These are phyloP conservation scores for Flammula alnicola DNA, from an alignment of 1,284 basidiomycete genomes.

Conservation along the genomic window DNA sequence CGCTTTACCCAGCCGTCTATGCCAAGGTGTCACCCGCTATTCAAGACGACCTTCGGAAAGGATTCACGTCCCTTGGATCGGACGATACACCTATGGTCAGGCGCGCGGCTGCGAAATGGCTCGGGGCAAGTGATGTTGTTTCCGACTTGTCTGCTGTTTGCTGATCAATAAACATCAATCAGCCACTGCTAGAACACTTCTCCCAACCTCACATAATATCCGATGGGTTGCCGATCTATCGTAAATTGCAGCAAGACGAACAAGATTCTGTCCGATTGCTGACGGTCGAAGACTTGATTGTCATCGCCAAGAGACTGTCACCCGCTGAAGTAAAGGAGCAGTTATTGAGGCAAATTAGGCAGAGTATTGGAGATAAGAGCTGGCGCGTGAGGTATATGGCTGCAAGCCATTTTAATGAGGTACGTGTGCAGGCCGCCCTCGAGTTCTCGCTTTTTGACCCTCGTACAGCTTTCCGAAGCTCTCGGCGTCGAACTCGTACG, in stretches of 20 bases:
- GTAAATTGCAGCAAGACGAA: constrained; percentile 94
- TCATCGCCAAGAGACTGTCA: constrained; percentile 85
- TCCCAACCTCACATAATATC: constrained; percentile 81
- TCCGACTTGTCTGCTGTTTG: neutral
- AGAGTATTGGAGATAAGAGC: constrained; percentile 93
- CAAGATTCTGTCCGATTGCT: constrained; percentile 97
- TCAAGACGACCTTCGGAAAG: constrained; percentile 91
- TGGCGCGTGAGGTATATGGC: constrained; percentile 99
- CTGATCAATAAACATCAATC: constrained; percentile 12
- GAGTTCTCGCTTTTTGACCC: constrained; percentile 6
- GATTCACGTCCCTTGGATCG: constrained; percentile 82
- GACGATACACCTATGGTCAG: constrained; percentile 99
- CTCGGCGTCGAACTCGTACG: constrained; percentile 91
- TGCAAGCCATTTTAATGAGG: constrained; percentile 97
- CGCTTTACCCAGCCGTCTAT: constrained; percentile 95
- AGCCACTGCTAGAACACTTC: constrained; percentile 82
- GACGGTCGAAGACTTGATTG: constrained; percentile 96
- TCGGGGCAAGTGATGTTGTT: constrained; percentile 71
- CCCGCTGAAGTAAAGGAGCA: constrained; percentile 92
- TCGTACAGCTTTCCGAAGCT: constrained; percentile 81
- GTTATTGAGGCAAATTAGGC: constrained; percentile 85
- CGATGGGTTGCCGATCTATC: constrained; percentile 93
- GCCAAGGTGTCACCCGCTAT: constrained; percentile 71
- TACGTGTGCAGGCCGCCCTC: too few relatives aligned
- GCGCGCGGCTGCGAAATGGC: constrained; percentile 94